Percentiles rank a stretch among this genome's conserved stretches.
Conservation (phyloP, 805 yeast species). For the Ogataea henricii region DNA sequence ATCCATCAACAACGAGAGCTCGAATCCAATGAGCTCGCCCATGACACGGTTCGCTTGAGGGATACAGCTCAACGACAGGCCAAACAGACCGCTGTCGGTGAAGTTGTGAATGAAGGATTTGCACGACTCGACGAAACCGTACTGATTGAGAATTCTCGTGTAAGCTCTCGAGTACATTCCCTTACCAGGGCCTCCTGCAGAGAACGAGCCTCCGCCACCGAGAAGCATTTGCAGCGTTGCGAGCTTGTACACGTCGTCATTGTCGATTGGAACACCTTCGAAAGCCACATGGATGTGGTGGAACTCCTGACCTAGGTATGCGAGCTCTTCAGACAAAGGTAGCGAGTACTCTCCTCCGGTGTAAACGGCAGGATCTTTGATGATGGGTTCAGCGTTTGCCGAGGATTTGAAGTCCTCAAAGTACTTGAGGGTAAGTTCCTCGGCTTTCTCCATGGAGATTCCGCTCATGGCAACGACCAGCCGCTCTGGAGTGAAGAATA, state of each 20-base stretch:
- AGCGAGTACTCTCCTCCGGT: constrained; percentile 60
- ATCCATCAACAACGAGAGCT: constrained; percentile 50
- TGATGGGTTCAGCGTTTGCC: constrained; percentile 24
- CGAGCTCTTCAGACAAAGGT: constrained; percentile 56
- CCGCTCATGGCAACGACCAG: constrained; percentile 89
- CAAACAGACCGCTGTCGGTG: constrained; percentile 88
- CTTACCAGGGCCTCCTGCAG: constrained; percentile 99
- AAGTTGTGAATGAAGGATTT: constrained; percentile 87
- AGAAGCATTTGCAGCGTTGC: constrained; percentile 87
- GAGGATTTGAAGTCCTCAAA: constrained; percentile 61
- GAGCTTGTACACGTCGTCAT: constrained; percentile 85
- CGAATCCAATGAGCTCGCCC: constrained; percentile 75
- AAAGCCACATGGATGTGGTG: constrained; percentile 85
- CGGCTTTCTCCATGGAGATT: constrained; percentile 67
- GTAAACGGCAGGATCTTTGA: constrained; percentile 47
- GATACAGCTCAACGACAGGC: constrained; percentile 79
- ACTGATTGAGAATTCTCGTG: constrained; percentile 87
- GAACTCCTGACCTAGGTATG: constrained; percentile 69
- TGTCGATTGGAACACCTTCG: constrained; percentile 80
- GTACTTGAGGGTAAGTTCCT: constrained; percentile 59
- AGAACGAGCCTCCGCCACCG: constrained; percentile 97
- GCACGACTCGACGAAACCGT: constrained; percentile 88
- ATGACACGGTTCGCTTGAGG: constrained; percentile 85
- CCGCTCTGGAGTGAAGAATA: constrained; percentile 76
- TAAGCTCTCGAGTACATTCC: constrained; percentile 96